Percentiles rank a stretch among this genome's conserved stretches.
Evolutionary conservation across 306 rosid species (phyloP).

Genomic region (Abrus precatorius): DNA sequence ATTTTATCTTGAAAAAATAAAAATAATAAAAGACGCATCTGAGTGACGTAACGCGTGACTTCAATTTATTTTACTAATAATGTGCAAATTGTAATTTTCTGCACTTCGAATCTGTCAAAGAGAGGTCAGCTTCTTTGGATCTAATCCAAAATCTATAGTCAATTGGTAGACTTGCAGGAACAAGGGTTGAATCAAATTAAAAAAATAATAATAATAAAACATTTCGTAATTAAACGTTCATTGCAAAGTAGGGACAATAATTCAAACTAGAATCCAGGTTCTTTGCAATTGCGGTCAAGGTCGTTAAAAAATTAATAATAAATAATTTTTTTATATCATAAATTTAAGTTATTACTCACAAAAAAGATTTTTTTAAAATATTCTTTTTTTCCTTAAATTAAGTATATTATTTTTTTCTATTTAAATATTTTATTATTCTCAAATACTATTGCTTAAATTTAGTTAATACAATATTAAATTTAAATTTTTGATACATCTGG

Average conservation of each 20-base stretch:
- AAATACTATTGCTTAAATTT: too few species aligned
- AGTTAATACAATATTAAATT: too few species aligned
- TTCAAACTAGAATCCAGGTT: neutral
- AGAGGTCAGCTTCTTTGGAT: slow-evolving; percentile 9
- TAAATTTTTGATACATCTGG: too few species aligned
- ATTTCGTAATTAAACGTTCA: neutral
- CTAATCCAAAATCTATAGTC: neutral
- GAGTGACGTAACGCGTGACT: neutral
- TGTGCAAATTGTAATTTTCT: neutral
- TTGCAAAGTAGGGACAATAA: neutral
- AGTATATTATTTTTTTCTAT: too few species aligned
- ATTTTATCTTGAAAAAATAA: too few species aligned
- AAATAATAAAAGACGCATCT: too few species aligned
- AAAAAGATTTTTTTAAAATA: too few species aligned
- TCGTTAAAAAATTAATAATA: neutral
- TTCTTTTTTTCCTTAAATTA: too few species aligned
- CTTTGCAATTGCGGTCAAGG: too few species aligned
- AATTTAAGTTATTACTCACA: too few species aligned
- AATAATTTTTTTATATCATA: neutral
- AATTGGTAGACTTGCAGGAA: neutral
- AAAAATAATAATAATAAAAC: neutral
- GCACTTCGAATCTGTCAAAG: slow-evolving; percentile 1
- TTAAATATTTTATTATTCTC: too few species aligned
- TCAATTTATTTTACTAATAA: neutral
- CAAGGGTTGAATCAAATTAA: neutral